Conservation (phyloP, 805 yeast species). For the Myxozyma geophila region DNA sequence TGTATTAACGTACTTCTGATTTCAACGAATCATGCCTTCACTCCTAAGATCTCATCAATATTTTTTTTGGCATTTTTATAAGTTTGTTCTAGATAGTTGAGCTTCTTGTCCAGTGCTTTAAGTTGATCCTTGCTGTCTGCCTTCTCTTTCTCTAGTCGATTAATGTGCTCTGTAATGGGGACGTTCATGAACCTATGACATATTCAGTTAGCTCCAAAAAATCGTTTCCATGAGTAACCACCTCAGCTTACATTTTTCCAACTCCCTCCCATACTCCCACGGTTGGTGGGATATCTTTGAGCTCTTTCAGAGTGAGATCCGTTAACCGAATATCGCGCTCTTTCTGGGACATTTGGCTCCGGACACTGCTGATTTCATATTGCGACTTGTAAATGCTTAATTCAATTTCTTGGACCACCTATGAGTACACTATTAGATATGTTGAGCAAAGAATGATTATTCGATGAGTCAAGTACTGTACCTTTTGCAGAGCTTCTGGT, state of each 20-base stretch:
- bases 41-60: conserved; percentile 33
- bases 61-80: conserved; percentile 34
- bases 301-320: conserved; percentile 31
- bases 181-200: conserved; percentile 30
- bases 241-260: conserved; percentile 30
- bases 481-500: conserved; percentile 37
- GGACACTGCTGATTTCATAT: conserved; percentile 29
- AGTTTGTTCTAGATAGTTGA: conserved; percentile 31
- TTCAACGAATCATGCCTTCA: not conserved
- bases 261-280: conserved; percentile 38
- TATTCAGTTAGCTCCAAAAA: not conserved
- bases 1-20: not conserved
- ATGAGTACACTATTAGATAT: not conserved
- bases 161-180: conserved; percentile 29
- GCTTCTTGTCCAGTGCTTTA: conserved; percentile 30
- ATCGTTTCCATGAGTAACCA: not conserved
- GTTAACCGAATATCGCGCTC: conserved; percentile 28
- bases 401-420: conserved; percentile 36
- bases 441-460: not conserved
- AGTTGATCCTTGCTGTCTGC: conserved; percentile 30
- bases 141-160: conserved; percentile 25
- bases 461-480: not conserved
- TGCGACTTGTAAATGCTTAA: conserved; percentile 30
- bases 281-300: conserved; percentile 25
- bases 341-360: conserved; percentile 30